Evolutionary conservation across 805 yeast genomes (phyloP).

Genomic region (Brettanomyces naardenensis): DNA sequence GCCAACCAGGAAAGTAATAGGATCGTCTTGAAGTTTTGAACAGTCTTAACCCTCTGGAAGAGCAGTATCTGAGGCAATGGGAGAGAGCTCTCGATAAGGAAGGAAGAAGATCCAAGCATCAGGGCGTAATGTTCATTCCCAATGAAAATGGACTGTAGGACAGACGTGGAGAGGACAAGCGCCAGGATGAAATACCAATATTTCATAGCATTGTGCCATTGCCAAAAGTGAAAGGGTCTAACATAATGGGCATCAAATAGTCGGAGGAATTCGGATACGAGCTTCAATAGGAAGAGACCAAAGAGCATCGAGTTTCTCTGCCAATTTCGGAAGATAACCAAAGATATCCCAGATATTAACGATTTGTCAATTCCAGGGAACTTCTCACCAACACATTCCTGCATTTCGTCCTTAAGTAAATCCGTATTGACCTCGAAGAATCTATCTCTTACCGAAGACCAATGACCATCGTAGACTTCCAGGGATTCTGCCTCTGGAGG

Average conservation of each 20-base stretch:
- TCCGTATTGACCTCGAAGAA: constrained; percentile 12
- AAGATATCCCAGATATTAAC: background rate
- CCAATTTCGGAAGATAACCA: background rate
- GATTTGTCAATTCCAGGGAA: constrained; percentile 9
- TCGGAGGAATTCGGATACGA: constrained; percentile 35
- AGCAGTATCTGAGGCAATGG: constrained; percentile 77
- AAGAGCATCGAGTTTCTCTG: constrained; percentile 10
- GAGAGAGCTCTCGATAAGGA: constrained; percentile 63
- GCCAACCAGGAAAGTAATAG: constrained; percentile 78
- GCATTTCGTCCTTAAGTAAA: constrained; percentile 4
- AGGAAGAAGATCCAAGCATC: constrained; percentile 26
- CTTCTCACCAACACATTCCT: constrained; percentile 7
- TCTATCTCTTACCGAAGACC: constrained; percentile 24
- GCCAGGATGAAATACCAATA: constrained; percentile 38
- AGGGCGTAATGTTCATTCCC: constrained; percentile 22
- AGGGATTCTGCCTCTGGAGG: constrained; percentile 30
- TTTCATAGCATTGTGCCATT: constrained; percentile 43
- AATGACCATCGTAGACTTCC: constrained; percentile 21
- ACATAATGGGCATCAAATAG: constrained; percentile 64
- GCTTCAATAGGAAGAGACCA: constrained; percentile 9
- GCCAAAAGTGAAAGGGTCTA: constrained; percentile 74
- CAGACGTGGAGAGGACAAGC: constrained; percentile 25
- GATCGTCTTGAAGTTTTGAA: constrained; percentile 73
- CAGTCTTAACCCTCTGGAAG: constrained; percentile 54
- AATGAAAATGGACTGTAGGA: constrained; percentile 17